phyloP scores from a whole-genome alignment of 176 grass and related monocot species.

The Musa itinerans region DNA sequence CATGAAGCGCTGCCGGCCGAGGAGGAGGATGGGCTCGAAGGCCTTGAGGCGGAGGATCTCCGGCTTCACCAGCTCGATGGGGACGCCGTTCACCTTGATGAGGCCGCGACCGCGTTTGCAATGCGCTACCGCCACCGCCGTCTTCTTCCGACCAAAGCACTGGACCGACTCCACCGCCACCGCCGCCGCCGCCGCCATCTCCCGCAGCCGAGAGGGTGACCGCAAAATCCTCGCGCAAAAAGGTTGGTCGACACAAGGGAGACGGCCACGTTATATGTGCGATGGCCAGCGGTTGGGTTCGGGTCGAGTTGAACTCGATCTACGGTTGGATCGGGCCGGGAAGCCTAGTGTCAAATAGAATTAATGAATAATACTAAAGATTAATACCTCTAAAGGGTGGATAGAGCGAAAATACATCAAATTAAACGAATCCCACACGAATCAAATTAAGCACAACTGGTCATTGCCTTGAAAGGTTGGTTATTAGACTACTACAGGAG shows the following conservation, averaged over 20 bases:
- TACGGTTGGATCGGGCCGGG: no score
- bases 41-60: background rate
- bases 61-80: background rate
- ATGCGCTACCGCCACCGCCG: background rate
- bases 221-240: background rate
- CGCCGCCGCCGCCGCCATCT: background rate
- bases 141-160: background rate
- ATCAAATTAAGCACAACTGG: no score
- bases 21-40: background rate
- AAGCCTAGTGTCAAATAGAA: no score
- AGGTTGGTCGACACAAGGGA: no score
- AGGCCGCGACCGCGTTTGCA: background rate
- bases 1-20: constrained; percentile 1
- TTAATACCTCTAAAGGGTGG: no score
- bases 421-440: no score
- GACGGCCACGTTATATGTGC: no score
- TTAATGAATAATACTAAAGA: no score
- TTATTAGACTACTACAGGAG: constrained; percentile 55
- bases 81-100: background rate
- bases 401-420: no score
- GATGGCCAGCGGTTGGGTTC: no score
- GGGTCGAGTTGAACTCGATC: no score
- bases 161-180: background rate
- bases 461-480: background rate
- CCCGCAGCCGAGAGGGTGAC: background rate